These are phyloP conservation scores for Penicillium alfredii DNA, from an alignment of 495 filamentous ascomycete genomes.

Conservation along the genomic window DNA sequence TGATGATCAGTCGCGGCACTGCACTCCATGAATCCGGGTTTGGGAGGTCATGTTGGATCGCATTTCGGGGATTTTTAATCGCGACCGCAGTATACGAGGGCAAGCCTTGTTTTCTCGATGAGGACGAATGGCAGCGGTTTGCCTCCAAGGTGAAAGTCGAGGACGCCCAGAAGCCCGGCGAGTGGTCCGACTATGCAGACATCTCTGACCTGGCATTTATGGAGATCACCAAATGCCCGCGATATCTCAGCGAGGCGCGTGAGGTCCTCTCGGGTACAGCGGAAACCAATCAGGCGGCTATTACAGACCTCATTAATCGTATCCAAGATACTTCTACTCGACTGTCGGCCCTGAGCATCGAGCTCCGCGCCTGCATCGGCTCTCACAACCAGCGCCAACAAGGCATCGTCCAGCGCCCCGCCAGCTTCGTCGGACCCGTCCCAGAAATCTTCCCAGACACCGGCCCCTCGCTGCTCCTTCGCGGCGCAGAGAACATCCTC, in stretches of 20 bases:
- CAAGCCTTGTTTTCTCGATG: slow-evolving; percentile 28
- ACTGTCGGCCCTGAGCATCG: slow-evolving; percentile 8
- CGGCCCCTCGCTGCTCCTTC: slow-evolving; percentile 22
- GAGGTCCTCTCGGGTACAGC: slow-evolving; percentile 10
- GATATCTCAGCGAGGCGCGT: slow-evolving; percentile 25
- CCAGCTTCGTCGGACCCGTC: slow-evolving; percentile 20
- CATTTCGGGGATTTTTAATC: slow-evolving; percentile 31
- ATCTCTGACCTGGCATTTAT: slow-evolving; percentile 23
- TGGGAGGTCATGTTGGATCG: slow-evolving; percentile 25
- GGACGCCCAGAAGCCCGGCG: slow-evolving; percentile 21
- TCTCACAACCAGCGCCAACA: slow-evolving; percentile 22
- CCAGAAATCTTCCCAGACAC: slow-evolving; percentile 24
- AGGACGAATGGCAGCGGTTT: slow-evolving; percentile 25
- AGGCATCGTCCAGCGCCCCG: slow-evolving; percentile 19
- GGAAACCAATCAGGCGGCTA: background rate
- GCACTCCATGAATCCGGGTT: slow-evolving; percentile 15
- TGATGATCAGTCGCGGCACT: slow-evolving; percentile 27
- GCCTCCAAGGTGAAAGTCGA: slow-evolving; percentile 18
- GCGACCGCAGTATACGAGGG: slow-evolving; percentile 25
- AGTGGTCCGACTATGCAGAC: slow-evolving; percentile 20
- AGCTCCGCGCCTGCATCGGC: slow-evolving; percentile 21
- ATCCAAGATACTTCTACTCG: slow-evolving; percentile 15
- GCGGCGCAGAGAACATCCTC: slow-evolving; percentile 22
- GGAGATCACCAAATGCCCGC: slow-evolving; percentile 29
- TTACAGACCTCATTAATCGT: slow-evolving; percentile 11